These are phyloP conservation scores for Grammothele lineata DNA, from an alignment of 768 basidiomycete species.

Conservation along the genomic window DNA sequence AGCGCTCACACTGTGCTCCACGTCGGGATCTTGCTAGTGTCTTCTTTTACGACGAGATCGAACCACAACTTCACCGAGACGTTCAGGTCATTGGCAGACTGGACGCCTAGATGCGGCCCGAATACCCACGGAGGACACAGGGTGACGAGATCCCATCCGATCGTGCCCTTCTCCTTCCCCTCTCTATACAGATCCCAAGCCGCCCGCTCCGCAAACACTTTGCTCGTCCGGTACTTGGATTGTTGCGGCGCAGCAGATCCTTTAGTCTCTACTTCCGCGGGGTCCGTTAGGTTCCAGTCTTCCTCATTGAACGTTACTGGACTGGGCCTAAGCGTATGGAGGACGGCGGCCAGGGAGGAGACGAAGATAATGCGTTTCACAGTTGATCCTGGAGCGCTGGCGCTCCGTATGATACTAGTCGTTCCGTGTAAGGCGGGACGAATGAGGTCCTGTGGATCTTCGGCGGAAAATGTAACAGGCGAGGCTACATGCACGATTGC, in stretches of 20 bases:
- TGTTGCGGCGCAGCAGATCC: slow-evolving; percentile 22
- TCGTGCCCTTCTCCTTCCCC: slow-evolving; percentile 18
- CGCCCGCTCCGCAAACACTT: slow-evolving; percentile 55
- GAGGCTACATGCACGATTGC: slow-evolving; percentile 20
- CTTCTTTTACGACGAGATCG: slow-evolving; percentile 24
- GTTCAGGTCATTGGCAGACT: slow-evolving; percentile 31
- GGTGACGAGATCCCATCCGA: slow-evolving; percentile 31
- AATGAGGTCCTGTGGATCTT: slow-evolving; percentile 28
- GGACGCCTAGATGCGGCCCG: slow-evolving; percentile 8
- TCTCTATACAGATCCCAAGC: slow-evolving; percentile 14
- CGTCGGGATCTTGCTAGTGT: background rate
- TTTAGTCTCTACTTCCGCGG: slow-evolving; percentile 27
- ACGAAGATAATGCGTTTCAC: slow-evolving; percentile 72
- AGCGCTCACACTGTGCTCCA: background rate
- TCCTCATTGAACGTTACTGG: slow-evolving; percentile 36
- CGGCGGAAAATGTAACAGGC: slow-evolving; percentile 10
- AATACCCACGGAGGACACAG: slow-evolving; percentile 34
- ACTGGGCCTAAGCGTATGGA: background rate
- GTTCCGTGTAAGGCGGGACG: slow-evolving; percentile 44
- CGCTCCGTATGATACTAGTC: slow-evolving; percentile 30
- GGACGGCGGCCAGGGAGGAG: slow-evolving; percentile 49
- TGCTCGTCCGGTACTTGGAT: slow-evolving; percentile 58
- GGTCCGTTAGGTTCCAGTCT: slow-evolving; percentile 39
- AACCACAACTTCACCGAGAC: slow-evolving; percentile 35
- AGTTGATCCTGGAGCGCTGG: slow-evolving; percentile 25